phyloP scores from a whole-genome alignment of 495 filamentous ascomycete genomes.

The Neurospora sp. region DNA sequence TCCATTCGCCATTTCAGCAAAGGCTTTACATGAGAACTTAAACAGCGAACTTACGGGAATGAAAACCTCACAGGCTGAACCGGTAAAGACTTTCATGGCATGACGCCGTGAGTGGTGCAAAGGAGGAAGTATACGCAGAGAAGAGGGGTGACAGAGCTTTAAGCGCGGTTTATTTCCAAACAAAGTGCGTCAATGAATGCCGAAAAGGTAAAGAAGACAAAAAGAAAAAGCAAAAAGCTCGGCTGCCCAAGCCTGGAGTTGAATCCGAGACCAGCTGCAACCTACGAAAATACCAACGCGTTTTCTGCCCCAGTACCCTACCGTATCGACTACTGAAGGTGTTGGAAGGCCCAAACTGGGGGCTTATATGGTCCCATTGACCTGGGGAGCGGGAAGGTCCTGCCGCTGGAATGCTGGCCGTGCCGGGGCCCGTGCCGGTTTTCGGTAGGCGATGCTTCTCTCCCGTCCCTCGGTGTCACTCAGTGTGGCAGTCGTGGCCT shows the following conservation, averaged over 20 bases:
- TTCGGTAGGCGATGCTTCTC: too few species aligned
- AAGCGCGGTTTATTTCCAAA: background rate
- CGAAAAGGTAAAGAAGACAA: background rate
- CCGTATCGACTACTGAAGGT: background rate
- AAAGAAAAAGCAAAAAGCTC: background rate
- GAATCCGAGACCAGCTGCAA: background rate
- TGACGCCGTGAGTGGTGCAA: background rate
- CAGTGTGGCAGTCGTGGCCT: background rate
- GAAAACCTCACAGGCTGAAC: background rate
- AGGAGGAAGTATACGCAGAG: background rate
- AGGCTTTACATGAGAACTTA: background rate
- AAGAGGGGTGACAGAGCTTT: background rate
- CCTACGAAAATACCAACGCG: background rate
- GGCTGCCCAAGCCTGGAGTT: background rate
- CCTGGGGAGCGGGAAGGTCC: background rate
- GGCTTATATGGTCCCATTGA: background rate
- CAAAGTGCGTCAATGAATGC: too few species aligned
- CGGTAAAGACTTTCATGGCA: too few species aligned
- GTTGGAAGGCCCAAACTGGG: background rate
- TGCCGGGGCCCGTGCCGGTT: too few species aligned
- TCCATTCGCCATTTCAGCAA: background rate
- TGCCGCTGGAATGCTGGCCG: background rate
- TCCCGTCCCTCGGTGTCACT: too few species aligned
- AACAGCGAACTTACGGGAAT: background rate
- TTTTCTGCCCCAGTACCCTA: background rate